phyloP scores from a whole-genome alignment of 2,329 filamentous ascomycete genomes.

The Hawksworthiomyces lignivorus region DNA sequence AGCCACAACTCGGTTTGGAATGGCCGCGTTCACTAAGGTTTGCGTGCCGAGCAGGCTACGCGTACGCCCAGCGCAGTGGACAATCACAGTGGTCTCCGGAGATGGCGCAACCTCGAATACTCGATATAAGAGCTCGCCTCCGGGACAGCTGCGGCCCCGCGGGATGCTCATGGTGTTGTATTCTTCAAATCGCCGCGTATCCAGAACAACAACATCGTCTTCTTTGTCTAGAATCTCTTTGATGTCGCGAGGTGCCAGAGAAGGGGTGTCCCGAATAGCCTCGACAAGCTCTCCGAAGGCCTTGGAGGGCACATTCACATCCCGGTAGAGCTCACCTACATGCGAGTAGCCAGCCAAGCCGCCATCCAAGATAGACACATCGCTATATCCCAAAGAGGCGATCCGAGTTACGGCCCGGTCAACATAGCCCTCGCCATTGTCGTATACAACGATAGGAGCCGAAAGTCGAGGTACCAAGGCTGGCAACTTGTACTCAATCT shows the following conservation, averaged over 20 bases:
- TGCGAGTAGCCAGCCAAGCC: slow-evolving; percentile 4
- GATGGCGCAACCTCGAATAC: slow-evolving; percentile 6
- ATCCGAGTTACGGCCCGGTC: slow-evolving; percentile 4
- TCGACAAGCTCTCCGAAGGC: slow-evolving; percentile 10
- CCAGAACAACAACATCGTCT: slow-evolving; percentile 2
- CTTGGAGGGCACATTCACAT: slow-evolving; percentile 10
- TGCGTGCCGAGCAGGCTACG: slow-evolving; percentile 6
- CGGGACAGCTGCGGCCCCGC: slow-evolving; percentile 7
- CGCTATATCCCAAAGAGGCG: not conserved
- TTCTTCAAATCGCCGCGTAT: slow-evolving; percentile 6
- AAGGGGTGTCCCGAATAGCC: slow-evolving; percentile 5
- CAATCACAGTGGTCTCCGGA: slow-evolving; percentile 5
- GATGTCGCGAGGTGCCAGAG: not conserved
- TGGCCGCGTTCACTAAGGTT: slow-evolving; percentile 4
- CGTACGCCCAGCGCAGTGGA: slow-evolving; percentile 8
- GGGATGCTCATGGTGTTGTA: slow-evolving; percentile 11
- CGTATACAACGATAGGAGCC: slow-evolving; percentile 5
- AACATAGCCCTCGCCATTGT: slow-evolving; percentile 7
- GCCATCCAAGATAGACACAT: slow-evolving; percentile 1
- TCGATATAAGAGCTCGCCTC: slow-evolving; percentile 8
- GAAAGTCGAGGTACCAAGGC: slow-evolving; percentile 1
- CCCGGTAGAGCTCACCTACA: slow-evolving; percentile 7
- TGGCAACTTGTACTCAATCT: slow-evolving; percentile 4
- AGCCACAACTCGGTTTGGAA: slow-evolving; percentile 4
- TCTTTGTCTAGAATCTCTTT: not conserved